phyloP scores from a whole-genome alignment of 2,329 filamentous ascomycete species.

The Rosellinia necatrix region DNA sequence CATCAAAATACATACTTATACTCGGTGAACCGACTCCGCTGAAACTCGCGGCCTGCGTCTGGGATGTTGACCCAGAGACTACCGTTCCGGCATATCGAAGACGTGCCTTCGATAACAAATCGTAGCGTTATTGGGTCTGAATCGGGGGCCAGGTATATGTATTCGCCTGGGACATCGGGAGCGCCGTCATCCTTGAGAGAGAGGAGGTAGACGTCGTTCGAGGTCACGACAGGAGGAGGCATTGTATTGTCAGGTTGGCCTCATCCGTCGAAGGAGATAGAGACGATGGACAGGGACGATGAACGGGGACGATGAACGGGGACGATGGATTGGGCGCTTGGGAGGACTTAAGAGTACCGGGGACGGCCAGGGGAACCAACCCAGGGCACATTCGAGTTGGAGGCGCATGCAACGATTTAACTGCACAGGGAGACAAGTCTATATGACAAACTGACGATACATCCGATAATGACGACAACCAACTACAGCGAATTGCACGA shows the following conservation, averaged over 20 bases:
- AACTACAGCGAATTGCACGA: background rate
- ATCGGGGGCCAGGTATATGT: constrained; percentile 84
- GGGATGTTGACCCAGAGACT: constrained; percentile 98
- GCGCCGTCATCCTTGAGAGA: constrained; percentile 92
- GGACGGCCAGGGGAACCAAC: no score
- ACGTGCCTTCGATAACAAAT: constrained; percentile 91
- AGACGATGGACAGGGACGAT: background rate
- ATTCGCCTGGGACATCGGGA: constrained; percentile 84
- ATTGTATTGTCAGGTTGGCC: constrained; percentile 46
- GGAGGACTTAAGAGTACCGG: no score
- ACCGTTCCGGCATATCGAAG: constrained; percentile 91
- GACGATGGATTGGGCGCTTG: background rate
- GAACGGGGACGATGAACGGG: background rate
- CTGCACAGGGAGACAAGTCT: no score
- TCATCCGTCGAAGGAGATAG: background rate
- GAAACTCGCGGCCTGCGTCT: constrained; percentile 73
- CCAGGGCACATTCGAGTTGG: no score
- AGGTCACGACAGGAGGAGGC: constrained; percentile 65
- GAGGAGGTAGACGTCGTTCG: constrained; percentile 80
- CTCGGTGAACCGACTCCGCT: constrained; percentile 79
- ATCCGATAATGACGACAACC: constrained; percentile 1
- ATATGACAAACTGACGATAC: constrained; percentile 5
- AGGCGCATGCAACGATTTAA: no score
- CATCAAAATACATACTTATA: constrained; percentile 71
- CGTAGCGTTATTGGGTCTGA: constrained; percentile 80